Evolutionary conservation across 176 grass and related monocot species (phyloP).

Genomic region (Leersia perrieri): DNA sequence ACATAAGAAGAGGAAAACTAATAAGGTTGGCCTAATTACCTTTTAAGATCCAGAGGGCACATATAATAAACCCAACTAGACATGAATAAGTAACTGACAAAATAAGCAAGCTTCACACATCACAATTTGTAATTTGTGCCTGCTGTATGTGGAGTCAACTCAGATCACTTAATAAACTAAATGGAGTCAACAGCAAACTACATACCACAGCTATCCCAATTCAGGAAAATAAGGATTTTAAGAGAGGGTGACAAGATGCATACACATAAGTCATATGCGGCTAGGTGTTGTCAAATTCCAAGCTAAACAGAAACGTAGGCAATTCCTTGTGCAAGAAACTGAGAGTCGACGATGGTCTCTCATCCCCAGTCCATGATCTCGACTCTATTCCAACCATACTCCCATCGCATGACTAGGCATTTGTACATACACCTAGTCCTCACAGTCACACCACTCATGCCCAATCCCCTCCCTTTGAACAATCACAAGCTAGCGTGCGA

Average conservation of each 20-base stretch:
- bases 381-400: neutral
- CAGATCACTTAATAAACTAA: neutral
- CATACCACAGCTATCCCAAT: neutral
- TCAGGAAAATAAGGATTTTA: neutral
- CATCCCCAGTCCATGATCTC: neutral
- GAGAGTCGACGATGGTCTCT: neutral
- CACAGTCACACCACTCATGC: neutral
- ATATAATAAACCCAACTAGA: neutral
- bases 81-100: neutral
- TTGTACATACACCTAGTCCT: neutral
- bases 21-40: too few relatives aligned
- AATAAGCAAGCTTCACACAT: neutral
- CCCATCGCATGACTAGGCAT: neutral
- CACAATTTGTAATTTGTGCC: neutral
- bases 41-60: neutral
- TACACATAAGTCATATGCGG: neutral
- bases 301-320: neutral
- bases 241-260: neutral
- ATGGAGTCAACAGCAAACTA: neutral
- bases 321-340: neutral
- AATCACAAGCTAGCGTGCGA: neutral
- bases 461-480: neutral
- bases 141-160: neutral
- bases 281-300: neutral
- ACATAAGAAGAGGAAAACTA: neutral